Evolutionary conservation across 306 rosid genomes (phyloP), one percentile per base, ranked within the genome.

Genomic region (Acacia confusa): DNA sequence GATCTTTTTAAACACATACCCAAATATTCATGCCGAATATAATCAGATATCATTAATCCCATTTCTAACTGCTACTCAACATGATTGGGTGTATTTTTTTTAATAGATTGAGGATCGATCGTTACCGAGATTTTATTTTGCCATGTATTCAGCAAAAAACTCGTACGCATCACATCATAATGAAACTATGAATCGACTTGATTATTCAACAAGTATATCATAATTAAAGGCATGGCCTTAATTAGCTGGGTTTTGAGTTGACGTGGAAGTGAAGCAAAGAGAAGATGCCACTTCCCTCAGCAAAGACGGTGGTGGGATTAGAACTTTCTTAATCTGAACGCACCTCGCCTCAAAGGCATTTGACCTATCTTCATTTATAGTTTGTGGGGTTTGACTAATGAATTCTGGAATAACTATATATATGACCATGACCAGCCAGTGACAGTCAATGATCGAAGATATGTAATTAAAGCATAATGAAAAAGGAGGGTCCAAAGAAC

Each of bases 261-360:
- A 83, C 83, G 85, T 77, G 75, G 84, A 79, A 67, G 83, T 30
- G 73, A 82, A 78, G 86, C 78, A 82, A 81, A 68, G 79, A 75
- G 83, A 84, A 78, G 50, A 64, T 70, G 55, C 64, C 66, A 79
- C 61, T 70, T 72, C 38, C 77, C 63, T 15, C 38, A 2, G 40
- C 40, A 36, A 1, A 70, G 6, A 27, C 15, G 79, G 84, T 72
- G 86, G 80, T 60, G 81, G 72, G 12, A 80, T 84, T 79, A 82
- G 61, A 85, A 50, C 76, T 75, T 72, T 16, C 44, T 34, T 75
- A 58, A 28, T 72, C 9, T 71, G 69, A 17, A 20, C 15, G 79
- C 17, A 38, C 69, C 40, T 15, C 3, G 0, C 13, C 34, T 25
- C 15, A 63, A 27, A 72, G 86, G 38, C 81, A 60, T 88, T 83